Conservation (phyloP, 2,329 filamentous ascomycete genomes). For the Cladophialophora yegresii region DNA sequence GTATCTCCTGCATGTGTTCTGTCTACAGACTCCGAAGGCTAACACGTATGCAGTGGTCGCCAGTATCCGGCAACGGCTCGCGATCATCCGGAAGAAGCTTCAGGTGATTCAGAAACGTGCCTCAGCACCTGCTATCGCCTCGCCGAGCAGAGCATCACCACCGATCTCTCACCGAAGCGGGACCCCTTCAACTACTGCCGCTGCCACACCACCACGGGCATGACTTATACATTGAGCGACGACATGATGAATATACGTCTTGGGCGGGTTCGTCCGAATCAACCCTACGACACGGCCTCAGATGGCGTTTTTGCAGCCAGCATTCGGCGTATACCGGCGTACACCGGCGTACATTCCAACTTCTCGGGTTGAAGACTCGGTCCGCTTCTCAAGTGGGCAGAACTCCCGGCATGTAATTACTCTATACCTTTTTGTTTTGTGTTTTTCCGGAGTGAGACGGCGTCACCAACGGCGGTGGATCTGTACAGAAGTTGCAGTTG, state of each 20-base stretch:
- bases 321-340: conserved; percentile 11
- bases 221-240: conserved; percentile 15
- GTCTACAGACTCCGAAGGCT: conserved; percentile 24
- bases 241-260: conserved; percentile 14
- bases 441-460: not conserved
- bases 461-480: not conserved
- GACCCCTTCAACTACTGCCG: conserved; percentile 18
- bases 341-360: conserved; percentile 4
- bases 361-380: conserved; percentile 1
- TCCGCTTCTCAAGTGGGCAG: not conserved
- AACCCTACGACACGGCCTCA: not conserved
- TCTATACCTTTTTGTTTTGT: conserved; percentile 7
- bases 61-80: conserved; percentile 52
- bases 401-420: conserved; percentile 21
- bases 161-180: conserved; percentile 33
- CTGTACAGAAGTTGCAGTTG: conserved; percentile 11
- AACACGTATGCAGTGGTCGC: conserved; percentile 47
- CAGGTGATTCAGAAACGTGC: conserved; percentile 51
- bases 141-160: conserved; percentile 33
- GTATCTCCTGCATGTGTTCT: conserved; percentile 37
- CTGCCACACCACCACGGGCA: conserved; percentile 28
- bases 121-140: conserved; percentile 43
- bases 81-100: conserved; percentile 53
- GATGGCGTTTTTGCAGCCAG: not conserved
- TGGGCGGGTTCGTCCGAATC: not conserved